Conservation (phyloP, 306 rosid species). For the Quercus engelmannii region DNA sequence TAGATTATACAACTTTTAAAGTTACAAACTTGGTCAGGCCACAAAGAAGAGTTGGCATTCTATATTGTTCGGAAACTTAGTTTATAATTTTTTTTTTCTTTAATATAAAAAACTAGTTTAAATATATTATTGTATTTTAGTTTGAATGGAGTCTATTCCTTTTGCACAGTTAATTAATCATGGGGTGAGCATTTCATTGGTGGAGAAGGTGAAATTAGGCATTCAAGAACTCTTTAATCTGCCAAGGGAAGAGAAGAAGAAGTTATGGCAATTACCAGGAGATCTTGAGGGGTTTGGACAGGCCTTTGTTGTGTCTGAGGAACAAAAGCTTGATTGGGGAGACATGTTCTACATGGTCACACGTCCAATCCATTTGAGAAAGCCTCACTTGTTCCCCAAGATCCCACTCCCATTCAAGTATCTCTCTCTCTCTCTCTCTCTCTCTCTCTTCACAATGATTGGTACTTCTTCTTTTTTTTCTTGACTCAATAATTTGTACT, state of each 20-base stretch:
- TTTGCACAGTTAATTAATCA: constrained; percentile 24
- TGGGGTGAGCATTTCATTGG: constrained; percentile 15
- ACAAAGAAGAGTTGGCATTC: too few relatives aligned
- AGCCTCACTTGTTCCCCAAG: constrained; percentile 25
- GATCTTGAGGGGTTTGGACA: constrained; percentile 30
- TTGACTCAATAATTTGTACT: too few relatives aligned
- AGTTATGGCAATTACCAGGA: constrained; percentile 18
- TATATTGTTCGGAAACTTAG: too few relatives aligned
- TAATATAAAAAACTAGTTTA: too few relatives aligned
- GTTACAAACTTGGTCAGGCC: too few relatives aligned
- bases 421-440: too few relatives aligned
- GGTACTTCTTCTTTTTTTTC: too few relatives aligned
- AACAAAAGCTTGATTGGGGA: neutral
- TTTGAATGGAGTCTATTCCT: too few relatives aligned
- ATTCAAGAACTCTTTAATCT: constrained; percentile 18
- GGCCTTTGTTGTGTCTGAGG: neutral
- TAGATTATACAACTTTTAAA: too few relatives aligned
- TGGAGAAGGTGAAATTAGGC: constrained; percentile 25
- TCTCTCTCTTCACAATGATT: too few relatives aligned
- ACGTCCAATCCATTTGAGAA: neutral
- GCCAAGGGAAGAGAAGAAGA: constrained; percentile 23
- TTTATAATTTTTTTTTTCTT: too few relatives aligned
- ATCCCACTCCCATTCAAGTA: constrained; percentile 22
- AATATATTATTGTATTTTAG: too few relatives aligned
- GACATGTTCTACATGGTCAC: neutral